Evolutionary conservation across 2,329 filamentous ascomycete species (phyloP), one percentile per base, ranked within the genome.

Genomic region (Pezicula carpinea): DNA sequence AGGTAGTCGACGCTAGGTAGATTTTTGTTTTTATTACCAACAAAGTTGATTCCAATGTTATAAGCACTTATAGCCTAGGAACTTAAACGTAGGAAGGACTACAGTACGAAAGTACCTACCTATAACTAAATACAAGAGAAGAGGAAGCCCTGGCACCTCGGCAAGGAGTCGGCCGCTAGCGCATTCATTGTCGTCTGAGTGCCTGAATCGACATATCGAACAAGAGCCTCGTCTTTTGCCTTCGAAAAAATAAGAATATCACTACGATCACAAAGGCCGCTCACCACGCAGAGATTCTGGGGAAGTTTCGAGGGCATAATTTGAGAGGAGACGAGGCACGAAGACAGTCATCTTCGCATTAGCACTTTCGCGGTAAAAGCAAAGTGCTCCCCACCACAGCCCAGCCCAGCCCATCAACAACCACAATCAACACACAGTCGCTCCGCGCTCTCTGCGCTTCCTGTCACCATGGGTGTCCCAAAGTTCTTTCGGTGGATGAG

Each of bases 401-500:
- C 31, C 21, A 36, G 21, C 43, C 47, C 36, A 52, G 34, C 47
- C 51, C 31, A 52, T 14, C 44, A 40, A 2, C 39, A 23, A 23
- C n/a, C 34, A 46, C 23, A 39, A 46, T 32, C 40, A 47, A 49
- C n/a, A 42, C 38, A 33, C 31, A n/a, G 26, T 29, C 26, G 26
- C 29, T 18, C 15, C 26, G 41, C 46, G 51, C 43, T 41, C 47
- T 47, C 43, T 53, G 49, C 53, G 48, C 49, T 32, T 35, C 22
- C 39, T 13, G 23, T 36, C 32, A 51, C 23, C 36, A 65, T 65
- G 63, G 63, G 84, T 80, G 83, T 89, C 57, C 75, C 75, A 29
- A 68, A 67, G 33, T 68, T 62, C 51, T 64, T 66, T 55, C 55
- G 93, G 80, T 99, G 95, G 93, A 87, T 99, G 77, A 96, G 91